Base-by-base conservation (phyloP, 129 eudicot genomes). In the Logfia minima region DNA sequence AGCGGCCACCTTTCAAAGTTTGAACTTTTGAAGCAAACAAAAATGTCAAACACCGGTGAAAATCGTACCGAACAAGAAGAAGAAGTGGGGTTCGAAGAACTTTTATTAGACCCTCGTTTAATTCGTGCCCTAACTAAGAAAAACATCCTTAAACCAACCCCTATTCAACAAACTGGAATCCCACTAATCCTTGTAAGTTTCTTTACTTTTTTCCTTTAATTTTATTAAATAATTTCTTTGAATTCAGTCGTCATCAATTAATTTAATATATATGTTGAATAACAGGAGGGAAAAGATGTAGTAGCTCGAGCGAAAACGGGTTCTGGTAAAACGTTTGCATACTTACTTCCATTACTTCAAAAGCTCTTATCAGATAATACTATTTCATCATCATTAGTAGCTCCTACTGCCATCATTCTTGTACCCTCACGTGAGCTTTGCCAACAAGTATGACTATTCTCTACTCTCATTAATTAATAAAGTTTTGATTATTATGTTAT, bases 301-400 rank as follows among this genome's bases (percentile, higher is more conserved):
- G 96, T 95, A 6, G 97, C 99, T 41, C 70, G 97, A 68, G 97
- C 99, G 37, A 88, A 95, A 69, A 95, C 99, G 2, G 99, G 99
- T 11, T 95, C 99, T 0, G 99, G 99, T 6, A 95, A 95, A 84
- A 95, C 99, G 6, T 92, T 92, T 41, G 94, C 97, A 35, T 95
- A 95, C 75, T 72, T 95, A 29, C 97, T 95, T 43, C 99, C 99
- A 1, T 75, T 92, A 76, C 86, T 92, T 79, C 99, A 95, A 77
- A 95, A 91, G 82, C 87, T 95, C 29, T 79, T 91, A 13, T 71
- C 92, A 1, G 92, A 86, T 64, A 41, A 21, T 11, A 81, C 48
- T 75, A 39, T 76, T 13, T 52, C 77, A 48, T 72, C 90, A 9
- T 63, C 74, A 5, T 80, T 81, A 8, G 94, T 92, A 9, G 97